These are phyloP conservation scores for Zygoascus hellenicus DNA, from an alignment of 1,139 yeast genomes.

Conservation along the genomic window DNA sequence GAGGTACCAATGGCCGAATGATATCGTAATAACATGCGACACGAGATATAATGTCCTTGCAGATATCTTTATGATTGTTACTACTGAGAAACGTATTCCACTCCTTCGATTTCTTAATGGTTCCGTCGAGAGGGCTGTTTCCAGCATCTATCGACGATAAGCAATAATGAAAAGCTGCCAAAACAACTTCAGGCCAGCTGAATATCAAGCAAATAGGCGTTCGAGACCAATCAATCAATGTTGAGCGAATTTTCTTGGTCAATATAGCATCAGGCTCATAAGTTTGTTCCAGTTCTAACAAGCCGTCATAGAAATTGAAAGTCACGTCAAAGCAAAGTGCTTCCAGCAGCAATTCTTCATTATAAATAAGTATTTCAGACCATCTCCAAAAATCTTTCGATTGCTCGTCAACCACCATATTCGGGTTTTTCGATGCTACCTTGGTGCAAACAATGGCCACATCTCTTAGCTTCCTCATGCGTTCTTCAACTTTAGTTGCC, in stretches of 20 bases:
- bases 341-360: conserved; percentile 44
- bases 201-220: conserved; percentile 1
- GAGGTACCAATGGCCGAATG: neutral
- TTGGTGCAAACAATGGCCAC: conserved; percentile 44
- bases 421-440: conserved; percentile 40
- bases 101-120: conserved; percentile 1
- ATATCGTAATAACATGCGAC: conserved; percentile 1
- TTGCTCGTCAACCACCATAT: conserved; percentile 41
- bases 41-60: conserved; percentile 1
- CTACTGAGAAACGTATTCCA: conserved; percentile 3
- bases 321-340: conserved; percentile 47
- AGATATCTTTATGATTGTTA: neutral
- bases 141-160: neutral
- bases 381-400: conserved; percentile 47
- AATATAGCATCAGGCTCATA: conserved; percentile 3
- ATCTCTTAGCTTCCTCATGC: conserved; percentile 43
- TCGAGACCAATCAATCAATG: conserved; percentile 7
- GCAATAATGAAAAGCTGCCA: conserved; percentile 8
- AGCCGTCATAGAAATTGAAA: conserved; percentile 13
- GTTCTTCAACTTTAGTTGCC: conserved; percentile 50
- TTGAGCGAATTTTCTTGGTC: neutral
- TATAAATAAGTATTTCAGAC: conserved; percentile 41
- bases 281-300: conserved; percentile 8
- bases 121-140: neutral
- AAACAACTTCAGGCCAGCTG: conserved; percentile 7